Conservation (phyloP, 2,329 filamentous ascomycete species). For the Monilinia vaccinii-corymbosi region DNA sequence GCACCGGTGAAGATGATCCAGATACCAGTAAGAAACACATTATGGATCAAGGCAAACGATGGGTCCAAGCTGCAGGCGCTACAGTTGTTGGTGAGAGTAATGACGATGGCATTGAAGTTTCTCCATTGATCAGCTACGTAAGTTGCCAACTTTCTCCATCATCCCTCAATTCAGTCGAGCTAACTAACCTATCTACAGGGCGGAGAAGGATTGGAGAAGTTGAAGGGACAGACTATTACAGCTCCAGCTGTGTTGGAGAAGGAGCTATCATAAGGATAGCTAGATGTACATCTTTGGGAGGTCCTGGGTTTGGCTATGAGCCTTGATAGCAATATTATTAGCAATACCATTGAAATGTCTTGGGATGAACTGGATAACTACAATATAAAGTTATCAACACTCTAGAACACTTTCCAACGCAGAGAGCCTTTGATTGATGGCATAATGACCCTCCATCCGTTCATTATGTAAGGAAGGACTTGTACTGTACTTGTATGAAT, state of each 20-base stretch:
- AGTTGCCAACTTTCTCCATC: constrained; percentile 35
- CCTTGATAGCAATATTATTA: neutral
- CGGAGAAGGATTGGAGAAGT: constrained; percentile 52
- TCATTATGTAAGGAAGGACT: too few relatives aligned
- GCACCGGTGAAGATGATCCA: constrained; percentile 84
- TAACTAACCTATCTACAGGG: constrained; percentile 48
- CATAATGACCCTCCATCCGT: too few relatives aligned
- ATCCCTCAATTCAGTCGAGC: constrained; percentile 26
- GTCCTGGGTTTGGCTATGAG: neutral
- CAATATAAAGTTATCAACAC: neutral
- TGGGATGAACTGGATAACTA: neutral
- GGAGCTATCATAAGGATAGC: constrained; percentile 24
- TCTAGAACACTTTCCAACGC: neutral
- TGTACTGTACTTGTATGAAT: too few relatives aligned
- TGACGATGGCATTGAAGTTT: constrained; percentile 73
- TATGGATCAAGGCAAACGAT: constrained; percentile 79
- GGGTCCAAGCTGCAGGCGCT: constrained; percentile 72
- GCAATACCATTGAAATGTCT: neutral
- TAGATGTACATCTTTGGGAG: neutral
- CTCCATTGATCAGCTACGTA: constrained; percentile 91
- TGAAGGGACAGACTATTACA: constrained; percentile 44
- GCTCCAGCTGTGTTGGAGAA: constrained; percentile 44
- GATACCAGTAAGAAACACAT: constrained; percentile 90
- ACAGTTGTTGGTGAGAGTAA: constrained; percentile 56
- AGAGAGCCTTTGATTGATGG: too few relatives aligned